A percentile compares a stretch with the other conserved stretches of the same genome.
phyloP scores from a whole-genome alignment of 352 stramenopile genomes.

The Pythium brachiatum region DNA sequence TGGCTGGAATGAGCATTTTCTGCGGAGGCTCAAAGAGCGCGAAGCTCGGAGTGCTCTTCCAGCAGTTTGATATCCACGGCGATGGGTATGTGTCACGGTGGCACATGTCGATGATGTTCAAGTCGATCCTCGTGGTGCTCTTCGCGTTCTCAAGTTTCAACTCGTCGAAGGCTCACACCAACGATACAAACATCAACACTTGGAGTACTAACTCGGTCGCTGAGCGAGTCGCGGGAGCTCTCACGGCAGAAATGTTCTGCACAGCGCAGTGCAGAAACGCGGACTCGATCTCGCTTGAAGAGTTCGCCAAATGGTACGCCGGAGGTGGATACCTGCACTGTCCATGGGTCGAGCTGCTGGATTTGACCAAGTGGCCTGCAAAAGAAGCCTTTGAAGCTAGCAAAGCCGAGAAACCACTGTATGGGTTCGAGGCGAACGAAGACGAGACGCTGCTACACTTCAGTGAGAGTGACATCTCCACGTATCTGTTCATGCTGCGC shows the following conservation, averaged over 20 bases:
- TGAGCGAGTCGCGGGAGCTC: slow-evolving; percentile 80
- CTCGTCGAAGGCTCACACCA: slow-evolving; percentile 51
- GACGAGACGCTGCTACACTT: slow-evolving; percentile 85
- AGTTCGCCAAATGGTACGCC: slow-evolving; percentile 97
- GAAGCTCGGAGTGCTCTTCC: slow-evolving; percentile 90
- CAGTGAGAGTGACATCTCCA: slow-evolving; percentile 81
- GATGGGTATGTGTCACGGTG: slow-evolving; percentile 65
- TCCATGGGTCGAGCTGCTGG: slow-evolving; percentile 95
- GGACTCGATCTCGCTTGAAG: slow-evolving; percentile 88
- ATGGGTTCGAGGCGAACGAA: slow-evolving; percentile 84
- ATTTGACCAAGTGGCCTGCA: slow-evolving; percentile 94
- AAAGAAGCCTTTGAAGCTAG: slow-evolving; percentile 87
- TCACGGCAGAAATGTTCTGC: slow-evolving; percentile 89
- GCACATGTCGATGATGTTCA: slow-evolving; percentile 80
- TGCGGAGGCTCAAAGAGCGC: slow-evolving; percentile 94
- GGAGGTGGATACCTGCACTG: slow-evolving; percentile 92
- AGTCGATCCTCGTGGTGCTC: slow-evolving; percentile 74
- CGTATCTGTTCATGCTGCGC: slow-evolving; percentile 80
- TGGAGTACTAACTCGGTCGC: slow-evolving; percentile 82
- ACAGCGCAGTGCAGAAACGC: slow-evolving; percentile 57
- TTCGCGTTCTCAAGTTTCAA: slow-evolving; percentile 86
- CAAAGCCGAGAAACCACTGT: slow-evolving; percentile 80
- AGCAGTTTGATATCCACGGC: slow-evolving; percentile 65
- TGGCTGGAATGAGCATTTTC: slow-evolving; percentile 90
- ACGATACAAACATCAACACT: slow-evolving; percentile 56